These are phyloP conservation scores for Avena sativa DNA, from an alignment of 176 grass and related monocot species.

Conservation along the genomic window DNA sequence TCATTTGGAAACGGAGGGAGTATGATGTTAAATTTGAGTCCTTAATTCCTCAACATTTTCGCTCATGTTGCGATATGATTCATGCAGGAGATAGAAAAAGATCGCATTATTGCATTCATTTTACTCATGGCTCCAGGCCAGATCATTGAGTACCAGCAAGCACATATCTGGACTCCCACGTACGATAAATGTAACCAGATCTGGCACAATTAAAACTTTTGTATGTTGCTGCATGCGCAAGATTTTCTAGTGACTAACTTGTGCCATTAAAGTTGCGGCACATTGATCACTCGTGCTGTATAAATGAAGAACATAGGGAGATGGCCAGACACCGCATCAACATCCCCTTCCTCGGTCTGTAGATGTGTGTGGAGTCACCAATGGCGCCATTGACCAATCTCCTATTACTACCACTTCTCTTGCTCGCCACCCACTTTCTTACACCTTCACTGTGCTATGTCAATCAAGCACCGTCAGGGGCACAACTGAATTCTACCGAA, in stretches of 20 bases:
- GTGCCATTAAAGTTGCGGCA: neutral
- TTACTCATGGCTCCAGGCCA: too few species aligned
- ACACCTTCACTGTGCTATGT: constrained; percentile 8
- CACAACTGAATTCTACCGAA: neutral
- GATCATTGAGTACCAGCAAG: too few species aligned
- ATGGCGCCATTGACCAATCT: constrained; percentile 1
- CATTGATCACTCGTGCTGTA: neutral
- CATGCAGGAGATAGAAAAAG: too few species aligned
- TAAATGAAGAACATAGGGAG: neutral
- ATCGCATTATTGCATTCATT: too few species aligned
- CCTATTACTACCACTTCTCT: neutral
- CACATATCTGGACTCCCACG: too few species aligned
- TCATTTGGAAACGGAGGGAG: too few species aligned
- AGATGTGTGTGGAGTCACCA: neutral
- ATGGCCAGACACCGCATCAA: neutral
- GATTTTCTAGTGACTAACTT: neutral
- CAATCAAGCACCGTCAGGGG: neutral
- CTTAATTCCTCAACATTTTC: too few species aligned
- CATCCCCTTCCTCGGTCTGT: neutral
- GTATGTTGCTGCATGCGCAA: neutral
- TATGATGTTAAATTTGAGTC: too few species aligned
- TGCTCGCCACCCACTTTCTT: neutral
- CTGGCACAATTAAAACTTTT: neutral
- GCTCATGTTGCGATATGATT: too few species aligned
- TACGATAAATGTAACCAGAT: too few species aligned